Evolutionary conservation across 2,329 filamentous ascomycete genomes (phyloP), one percentile per base, ranked within the genome.

Genomic region (Fusarium domesticum): DNA sequence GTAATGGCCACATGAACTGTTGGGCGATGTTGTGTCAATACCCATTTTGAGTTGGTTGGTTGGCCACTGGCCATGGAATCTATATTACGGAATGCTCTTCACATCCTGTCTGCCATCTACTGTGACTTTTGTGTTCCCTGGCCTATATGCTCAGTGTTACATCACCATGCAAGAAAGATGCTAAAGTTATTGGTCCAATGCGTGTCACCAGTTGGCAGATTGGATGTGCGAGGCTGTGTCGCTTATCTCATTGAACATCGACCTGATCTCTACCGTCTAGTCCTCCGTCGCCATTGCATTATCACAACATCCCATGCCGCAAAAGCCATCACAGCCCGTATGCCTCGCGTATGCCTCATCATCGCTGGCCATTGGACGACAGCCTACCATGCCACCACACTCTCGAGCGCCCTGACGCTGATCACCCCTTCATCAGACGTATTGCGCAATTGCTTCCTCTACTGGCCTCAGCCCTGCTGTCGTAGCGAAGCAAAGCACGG

Each of bases 21-120:
- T 35, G 6, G 44, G 49, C 40, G 44, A 51, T 48, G 33, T 42
- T 17, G 25, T 48, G 39, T 50, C 35, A 44, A 52, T 52, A 52
- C 49, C 43, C 49, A 43, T 18, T 19, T 48, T 37, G 14, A 38
- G 40, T 42, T 50, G 15, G 36, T 45, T 44, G 42, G 32, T 36
- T 36, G 34, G 34, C 18, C 34, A 42, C 36, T 37, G 40, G 31
- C 23, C 20, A 37, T 41, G 37, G 47, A 32, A 40, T 18, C 15
- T 47, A 31, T 35, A 25, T 33, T 25, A 23, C 32, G 12, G 18
- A 19, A 16, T 31, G 25, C n/a, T n/a, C n/a, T n/a, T 33, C 23
- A 16, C 20, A 12, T 15, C 6, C 31, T 35, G 36, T 28, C 37
- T 41, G 35, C 12, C 28, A 39, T 41, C 33, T 35, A 28, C 14